Conservation (phyloP, 768 basidiomycete genomes). For the Rhodotorula toruloides region DNA sequence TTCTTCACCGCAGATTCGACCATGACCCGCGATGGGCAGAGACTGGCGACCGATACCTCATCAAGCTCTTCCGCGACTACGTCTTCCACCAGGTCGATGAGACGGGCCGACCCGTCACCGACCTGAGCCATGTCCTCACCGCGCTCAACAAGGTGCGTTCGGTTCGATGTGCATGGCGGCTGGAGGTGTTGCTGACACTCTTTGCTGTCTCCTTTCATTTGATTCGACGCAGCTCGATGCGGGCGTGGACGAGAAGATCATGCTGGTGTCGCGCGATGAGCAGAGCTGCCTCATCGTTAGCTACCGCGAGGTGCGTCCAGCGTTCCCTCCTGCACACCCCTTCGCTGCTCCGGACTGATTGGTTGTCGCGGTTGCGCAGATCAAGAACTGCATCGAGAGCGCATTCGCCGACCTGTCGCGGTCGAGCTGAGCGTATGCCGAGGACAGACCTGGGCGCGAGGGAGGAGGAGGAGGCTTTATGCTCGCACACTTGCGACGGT, state of each 20-base stretch:
- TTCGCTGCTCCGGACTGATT: not conserved
- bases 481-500: too few species aligned
- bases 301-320: constrained; percentile 37
- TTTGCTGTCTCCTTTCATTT: too few species aligned
- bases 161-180: too few species aligned
- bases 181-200: too few species aligned
- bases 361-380: not conserved
- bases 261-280: constrained; percentile 91
- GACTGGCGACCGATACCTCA: constrained; percentile 93
- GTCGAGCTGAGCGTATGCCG: constrained; percentile 1
- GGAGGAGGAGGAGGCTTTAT: too few species aligned
- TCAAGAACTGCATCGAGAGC: constrained; percentile 42
- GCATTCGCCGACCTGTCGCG: constrained; percentile 40
- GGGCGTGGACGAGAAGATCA: constrained; percentile 86
- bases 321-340: not conserved
- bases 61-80: constrained; percentile 96
- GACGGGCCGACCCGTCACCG: constrained; percentile 78
- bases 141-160: constrained; percentile 79
- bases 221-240: constrained; percentile 79
- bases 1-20: constrained; percentile 64
- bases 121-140: constrained; percentile 81
- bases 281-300: constrained; percentile 52
- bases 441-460: not conserved
- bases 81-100: constrained; percentile 98
- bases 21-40: constrained; percentile 95